phyloP scores from a whole-genome alignment of 2,329 filamentous ascomycete genomes.

The Pestalotiopsis sp. region DNA sequence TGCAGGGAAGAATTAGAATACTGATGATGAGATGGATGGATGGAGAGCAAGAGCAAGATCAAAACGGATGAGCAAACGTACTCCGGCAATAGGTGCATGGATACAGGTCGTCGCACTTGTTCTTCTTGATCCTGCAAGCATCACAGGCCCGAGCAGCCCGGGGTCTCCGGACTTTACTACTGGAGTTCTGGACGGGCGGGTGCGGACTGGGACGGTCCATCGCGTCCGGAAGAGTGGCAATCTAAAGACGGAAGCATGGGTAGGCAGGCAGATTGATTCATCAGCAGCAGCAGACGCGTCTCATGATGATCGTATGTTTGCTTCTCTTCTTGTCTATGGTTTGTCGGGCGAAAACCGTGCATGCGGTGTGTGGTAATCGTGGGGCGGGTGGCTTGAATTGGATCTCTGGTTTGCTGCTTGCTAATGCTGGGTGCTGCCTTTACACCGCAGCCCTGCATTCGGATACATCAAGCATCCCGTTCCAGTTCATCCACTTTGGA shows the following conservation, averaged over 20 bases:
- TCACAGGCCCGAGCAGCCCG: conserved; percentile 47
- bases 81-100: conserved; percentile 29
- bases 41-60: neutral
- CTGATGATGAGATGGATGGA: neutral
- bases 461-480: neutral
- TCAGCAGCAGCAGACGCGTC: neutral
- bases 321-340: neutral
- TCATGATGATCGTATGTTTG: conserved; percentile 3
- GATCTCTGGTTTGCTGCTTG: neutral
- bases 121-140: conserved; percentile 46
- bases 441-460: neutral
- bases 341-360: neutral
- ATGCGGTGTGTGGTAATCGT: neutral
- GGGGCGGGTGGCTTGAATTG: neutral
- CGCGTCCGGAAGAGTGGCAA: neutral
- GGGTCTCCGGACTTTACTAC: conserved; percentile 22
- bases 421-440: neutral
- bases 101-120: conserved; percentile 46
- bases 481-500: neutral
- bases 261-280: neutral
- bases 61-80: neutral
- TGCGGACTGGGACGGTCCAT: conserved; percentile 5
- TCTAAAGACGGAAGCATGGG: neutral
- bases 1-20: conserved; percentile 3
- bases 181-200: conserved; percentile 3